Base-by-base conservation (phyloP, 805 yeast species). In the Hanseniaspora meyeri region DNA sequence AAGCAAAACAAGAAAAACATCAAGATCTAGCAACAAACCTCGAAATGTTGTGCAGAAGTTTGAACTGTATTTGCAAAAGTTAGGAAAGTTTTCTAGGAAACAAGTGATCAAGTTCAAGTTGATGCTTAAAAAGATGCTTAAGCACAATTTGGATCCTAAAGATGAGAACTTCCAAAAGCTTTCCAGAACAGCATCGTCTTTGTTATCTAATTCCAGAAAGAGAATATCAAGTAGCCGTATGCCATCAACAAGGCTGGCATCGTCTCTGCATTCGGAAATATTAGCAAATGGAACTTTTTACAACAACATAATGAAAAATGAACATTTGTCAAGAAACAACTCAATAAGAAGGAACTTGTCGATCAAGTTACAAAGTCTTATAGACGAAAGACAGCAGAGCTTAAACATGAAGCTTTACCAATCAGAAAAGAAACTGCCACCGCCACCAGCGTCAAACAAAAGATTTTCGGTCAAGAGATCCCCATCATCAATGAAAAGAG, bases 401-500 rank as follows among this genome's bases (percentile, higher is more conserved):
- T 10, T 40, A 14, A 49, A 48, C 19, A 20, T 45, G 36, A 47
- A 54, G 16, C 24, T 40, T 38, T 31, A 47, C 20, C 49, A 53
- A 16, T 36, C 46, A 16, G 48, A 58, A 39, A 61, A 63, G 8
- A 63, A 66, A 1, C 60, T 66, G 0, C 70, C 65, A 31, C 49
- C 49, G 0, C 70, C 65, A 31, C 49, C 49, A 17, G 38, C 17
- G 4, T 39, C 49, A 9, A 32, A 4, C 16, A 64, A 63, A 54
- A 62, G 68, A 48, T 61, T 68, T 7, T 62, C 69, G 19, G 57
- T 69, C 45, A 63, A 70, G 59, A 63, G 72, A 37, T 67, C 71
- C 0, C 66, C 67, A 8, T 69, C 72, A 0, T 67, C 70, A 7
- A 68, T 69, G 20, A 67, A 66, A 58, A 63, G 72, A 57, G 72